These are phyloP conservation scores for Melastoma candidum DNA, from an alignment of 441 rosid species.

Conservation along the genomic window DNA sequence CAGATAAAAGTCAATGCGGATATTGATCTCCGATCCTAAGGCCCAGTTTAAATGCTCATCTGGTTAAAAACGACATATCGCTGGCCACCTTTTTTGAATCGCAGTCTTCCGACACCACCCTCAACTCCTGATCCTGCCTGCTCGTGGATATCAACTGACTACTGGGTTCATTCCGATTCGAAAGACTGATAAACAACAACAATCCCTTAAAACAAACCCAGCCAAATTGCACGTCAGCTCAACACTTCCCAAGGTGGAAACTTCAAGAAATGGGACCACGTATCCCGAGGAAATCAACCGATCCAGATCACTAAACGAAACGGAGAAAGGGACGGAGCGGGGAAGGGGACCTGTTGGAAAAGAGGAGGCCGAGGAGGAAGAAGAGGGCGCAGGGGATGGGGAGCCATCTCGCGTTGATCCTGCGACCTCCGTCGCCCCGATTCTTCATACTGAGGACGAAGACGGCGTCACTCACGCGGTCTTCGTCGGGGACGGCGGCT, in stretches of 20 bases:
- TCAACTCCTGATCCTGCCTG: conserved; percentile 48
- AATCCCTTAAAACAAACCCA: not conserved
- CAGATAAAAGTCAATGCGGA: no score
- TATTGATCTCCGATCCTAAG: not conserved
- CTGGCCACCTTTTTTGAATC: conserved; percentile 34
- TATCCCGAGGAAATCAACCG: no score
- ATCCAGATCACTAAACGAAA: not conserved
- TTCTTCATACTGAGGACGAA: conserved; percentile 31
- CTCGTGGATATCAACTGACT: conserved; percentile 37
- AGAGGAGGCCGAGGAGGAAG: conserved; percentile 57
- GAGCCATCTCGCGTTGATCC: conserved; percentile 49
- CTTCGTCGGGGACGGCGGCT: no score
- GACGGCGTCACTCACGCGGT: no score
- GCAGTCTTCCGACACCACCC: conserved; percentile 38
- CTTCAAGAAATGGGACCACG: not conserved
- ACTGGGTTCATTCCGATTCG: conserved; percentile 30
- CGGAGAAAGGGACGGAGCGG: not conserved
- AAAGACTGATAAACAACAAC: conserved; percentile 23
- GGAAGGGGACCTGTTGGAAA: conserved; percentile 44
- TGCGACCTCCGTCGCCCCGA: conserved; percentile 24
- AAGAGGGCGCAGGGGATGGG: conserved; percentile 55
- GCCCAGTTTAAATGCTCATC: not conserved
- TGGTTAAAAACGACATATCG: not conserved
- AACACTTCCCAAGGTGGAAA: not conserved
- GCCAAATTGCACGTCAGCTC: no score